Base-by-base conservation (phyloP, 768 basidiomycete genomes). In the Lentinula aciculospora region DNA sequence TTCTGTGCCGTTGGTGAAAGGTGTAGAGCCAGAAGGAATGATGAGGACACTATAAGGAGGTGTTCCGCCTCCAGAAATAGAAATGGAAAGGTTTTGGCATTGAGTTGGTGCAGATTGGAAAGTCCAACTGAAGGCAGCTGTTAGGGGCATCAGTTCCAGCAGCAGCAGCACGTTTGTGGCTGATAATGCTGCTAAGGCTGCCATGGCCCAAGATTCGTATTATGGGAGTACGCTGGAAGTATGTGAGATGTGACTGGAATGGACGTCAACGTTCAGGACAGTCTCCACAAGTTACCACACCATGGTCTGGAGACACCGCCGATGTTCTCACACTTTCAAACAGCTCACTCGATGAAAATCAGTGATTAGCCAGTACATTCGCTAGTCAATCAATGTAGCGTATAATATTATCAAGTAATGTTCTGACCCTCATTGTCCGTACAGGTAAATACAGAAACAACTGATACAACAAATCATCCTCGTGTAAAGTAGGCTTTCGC, bases 401-500 rank as follows among this genome's bases (percentile, higher is more conserved):
- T 39, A 39, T 39, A 19, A n/a, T 17, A n/a, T 39, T 39, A 39
- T 23, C 25, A 3, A 45, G 4, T 45, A 45, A 36, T 34, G 19
- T 34, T 34, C 12, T 46, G 9, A 46, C 8, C 7, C 17, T 27
- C 12, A 49, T 28, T 17, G 51, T 53, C 51, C 51, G 32, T 32
- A 36, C 49, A 51, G 29, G 17, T 47, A 47, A 15, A 9, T 28
- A 37, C 51, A 53, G 19, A 25, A 13, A 51, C 29, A 39, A 25
- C 29, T 50, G 32, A 27, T 53, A 53, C 32, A 36, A 39, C 23
- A 23, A 45, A 17, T 56, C 54, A 56, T 32, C 89, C 90, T 59
- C 90, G 83, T 60, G 85, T 88, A 71, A 94, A 93, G 73, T 94
- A 94, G 27, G 90, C 84, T 70, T 87, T 91, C 58, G 93, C 88